Evolutionary conservation across 768 basidiomycete species (phyloP), one percentile per base, ranked within the genome.

Genomic region (Psilocybe cyanescens): DNA sequence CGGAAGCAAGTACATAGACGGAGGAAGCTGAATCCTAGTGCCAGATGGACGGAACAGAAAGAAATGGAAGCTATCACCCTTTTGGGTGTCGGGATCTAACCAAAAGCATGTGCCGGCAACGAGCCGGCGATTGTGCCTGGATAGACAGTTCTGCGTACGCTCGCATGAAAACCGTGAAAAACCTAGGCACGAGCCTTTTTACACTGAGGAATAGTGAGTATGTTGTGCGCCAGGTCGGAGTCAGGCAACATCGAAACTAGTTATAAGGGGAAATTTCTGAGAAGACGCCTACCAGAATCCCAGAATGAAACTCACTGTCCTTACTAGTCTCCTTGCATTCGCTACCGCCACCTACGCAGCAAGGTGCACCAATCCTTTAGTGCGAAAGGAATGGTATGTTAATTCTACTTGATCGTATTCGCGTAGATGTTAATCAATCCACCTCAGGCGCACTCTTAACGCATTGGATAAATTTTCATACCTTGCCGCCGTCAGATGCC

Each of bases 401-500:
- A 11, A 35, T 45, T 44, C 17, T 3, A 28, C 35, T 44, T 45
- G 8, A 44, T 33, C 8, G 17, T 30, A 37, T 19, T 31, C 9
- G 55, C 2, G 39, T 17, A 14, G 7, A 55, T 2, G 4, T 29
- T 56, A 41, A 29, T 56, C 28, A 41, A 29, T 19, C 12, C 45
- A 4, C 24, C 6, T 44, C 41, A 56, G 55, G 55, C 55, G 55
- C 45, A 56, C 55, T 4, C 30, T 56, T 33, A 44, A 39, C 16
- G 39, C 39, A 16, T 56, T 56, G 55, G 55, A 56, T 8, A 56
- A 56, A 31, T 57, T 57, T 19, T 45, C 44, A 9, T 59, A 59
- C 39, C 48, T 59, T 11, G 58, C 31, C 12, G 58, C 58, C 12
- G 58, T 59, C 2, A 49, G 49, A 52, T 59, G 58, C 30, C 31